A percentile compares a stretch with the other conserved stretches of the same genome.
These are phyloP conservation scores for Infundibulicybe gibba DNA, from an alignment of 768 basidiomycete genomes.

Conservation along the genomic window DNA sequence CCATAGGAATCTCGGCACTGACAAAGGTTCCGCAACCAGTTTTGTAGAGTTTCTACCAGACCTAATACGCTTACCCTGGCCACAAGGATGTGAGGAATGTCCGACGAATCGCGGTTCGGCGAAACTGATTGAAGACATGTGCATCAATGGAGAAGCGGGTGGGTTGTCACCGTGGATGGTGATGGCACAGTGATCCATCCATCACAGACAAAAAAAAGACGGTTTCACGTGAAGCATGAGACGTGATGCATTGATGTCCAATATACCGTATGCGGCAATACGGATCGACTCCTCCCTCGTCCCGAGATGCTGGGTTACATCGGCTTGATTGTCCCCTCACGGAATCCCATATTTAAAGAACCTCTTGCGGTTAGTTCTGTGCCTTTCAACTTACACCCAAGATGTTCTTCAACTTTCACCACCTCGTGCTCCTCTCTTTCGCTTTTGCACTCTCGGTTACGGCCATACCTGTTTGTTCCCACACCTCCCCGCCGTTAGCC, in stretches of 20 bases:
- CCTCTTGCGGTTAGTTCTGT: slow-evolving; percentile 12
- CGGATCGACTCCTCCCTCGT: slow-evolving; percentile 28
- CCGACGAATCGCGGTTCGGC: too few relatives aligned
- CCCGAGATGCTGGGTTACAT: slow-evolving; percentile 21
- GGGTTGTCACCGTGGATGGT: too few relatives aligned
- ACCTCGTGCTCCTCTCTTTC: slow-evolving; percentile 28
- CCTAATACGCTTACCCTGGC: too few relatives aligned
- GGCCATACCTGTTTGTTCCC: slow-evolving; percentile 33
- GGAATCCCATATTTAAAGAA: too few relatives aligned
- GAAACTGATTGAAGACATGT: too few relatives aligned
- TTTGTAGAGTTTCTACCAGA: too few relatives aligned
- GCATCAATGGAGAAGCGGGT: too few relatives aligned
- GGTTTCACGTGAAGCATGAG: slow-evolving; percentile 23
- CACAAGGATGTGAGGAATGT: too few relatives aligned
- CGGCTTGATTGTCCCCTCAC: slow-evolving; percentile 18
- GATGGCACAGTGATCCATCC: too few relatives aligned
- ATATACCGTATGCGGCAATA: slow-evolving; percentile 28
- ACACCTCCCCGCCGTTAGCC: slow-evolving; percentile 1
- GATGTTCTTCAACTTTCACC: slow-evolving; percentile 31
- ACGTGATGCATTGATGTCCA: slow-evolving; percentile 16
- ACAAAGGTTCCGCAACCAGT: too few relatives aligned
- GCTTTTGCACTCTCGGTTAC: slow-evolving; percentile 27
- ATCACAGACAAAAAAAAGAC: background rate
- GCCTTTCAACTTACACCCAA: slow-evolving; percentile 21
- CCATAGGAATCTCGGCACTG: too few relatives aligned